A percentile compares a stretch with the other conserved stretches of the same genome.
phyloP scores from a whole-genome alignment of 148 eudicot species.

The Hydrangea macrophylla region DNA sequence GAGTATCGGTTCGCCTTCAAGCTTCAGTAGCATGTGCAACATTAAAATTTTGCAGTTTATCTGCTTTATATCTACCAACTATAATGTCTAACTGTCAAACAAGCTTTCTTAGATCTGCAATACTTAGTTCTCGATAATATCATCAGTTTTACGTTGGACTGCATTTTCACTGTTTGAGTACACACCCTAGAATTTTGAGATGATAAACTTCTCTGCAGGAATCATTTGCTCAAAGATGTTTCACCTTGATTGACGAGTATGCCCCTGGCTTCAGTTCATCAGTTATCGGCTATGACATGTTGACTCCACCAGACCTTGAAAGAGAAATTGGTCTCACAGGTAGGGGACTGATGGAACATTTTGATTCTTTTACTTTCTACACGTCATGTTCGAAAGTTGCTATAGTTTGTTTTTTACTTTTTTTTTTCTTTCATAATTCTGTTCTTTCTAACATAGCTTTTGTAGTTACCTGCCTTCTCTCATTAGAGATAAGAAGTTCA shows the following conservation, averaged over 20 bases:
- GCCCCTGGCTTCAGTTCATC: slow-evolving; percentile 97
- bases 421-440: no score
- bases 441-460: no score
- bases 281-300: slow-evolving; percentile 90
- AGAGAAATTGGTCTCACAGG: slow-evolving; percentile 86
- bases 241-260: slow-evolving; percentile 80
- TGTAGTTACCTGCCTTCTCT: neutral
- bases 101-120: no score
- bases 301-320: slow-evolving; percentile 98
- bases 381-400: neutral
- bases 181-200: neutral
- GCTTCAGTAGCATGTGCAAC: no score
- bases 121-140: no score
- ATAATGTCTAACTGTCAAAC: neutral
- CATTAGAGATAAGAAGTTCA: neutral
- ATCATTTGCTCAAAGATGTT: slow-evolving; percentile 78
- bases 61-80: no score
- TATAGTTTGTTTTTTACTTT: neutral
- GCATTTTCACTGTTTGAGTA: neutral
- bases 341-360: no score
- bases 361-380: neutral
- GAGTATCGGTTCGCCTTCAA: no score
- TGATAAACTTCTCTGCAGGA: slow-evolving; percentile 40
- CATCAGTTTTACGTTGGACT: no score
- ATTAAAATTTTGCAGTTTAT: no score